phyloP scores from a whole-genome alignment of 176 grass and related monocot genomes.

The Alloteropsis semialata region DNA sequence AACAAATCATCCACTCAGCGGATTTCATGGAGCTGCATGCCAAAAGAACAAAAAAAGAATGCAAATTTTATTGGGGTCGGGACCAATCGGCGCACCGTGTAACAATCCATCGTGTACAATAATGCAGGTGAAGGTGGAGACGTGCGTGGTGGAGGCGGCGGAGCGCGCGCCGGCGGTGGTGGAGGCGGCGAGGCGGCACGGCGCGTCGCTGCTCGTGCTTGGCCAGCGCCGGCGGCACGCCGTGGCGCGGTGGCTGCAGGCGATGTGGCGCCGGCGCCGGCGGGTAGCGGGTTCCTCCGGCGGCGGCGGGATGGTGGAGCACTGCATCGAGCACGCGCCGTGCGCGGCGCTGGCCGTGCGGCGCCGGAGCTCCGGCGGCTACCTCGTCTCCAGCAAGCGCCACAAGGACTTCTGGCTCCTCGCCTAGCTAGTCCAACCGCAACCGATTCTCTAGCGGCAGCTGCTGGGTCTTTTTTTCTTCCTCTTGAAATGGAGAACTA shows the following conservation, averaged over 20 bases:
- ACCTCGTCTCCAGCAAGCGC: slow-evolving; percentile 57
- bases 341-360: slow-evolving; percentile 63
- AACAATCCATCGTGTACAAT: neutral
- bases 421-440: slow-evolving; percentile 11
- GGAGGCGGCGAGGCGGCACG: slow-evolving; percentile 55
- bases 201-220: slow-evolving; percentile 59
- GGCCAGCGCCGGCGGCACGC: slow-evolving; percentile 43
- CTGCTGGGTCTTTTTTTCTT: no score
- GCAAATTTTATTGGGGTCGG: neutral
- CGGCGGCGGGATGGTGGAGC: slow-evolving; percentile 10
- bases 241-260: slow-evolving; percentile 20
- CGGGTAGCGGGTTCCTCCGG: neutral
- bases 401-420: slow-evolving; percentile 67
- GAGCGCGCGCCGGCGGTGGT: slow-evolving; percentile 61
- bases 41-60: neutral
- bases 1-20: neutral
- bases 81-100: neutral
- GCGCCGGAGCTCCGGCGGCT: slow-evolving; percentile 56
- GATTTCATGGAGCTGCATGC: neutral
- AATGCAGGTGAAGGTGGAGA: slow-evolving; percentile 52
- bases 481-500: neutral
- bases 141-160: slow-evolving; percentile 47
- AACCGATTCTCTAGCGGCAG: neutral
- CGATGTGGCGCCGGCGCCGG: slow-evolving; percentile 23
- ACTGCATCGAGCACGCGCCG: slow-evolving; percentile 82